These are phyloP conservation scores for Colletotrichum tanaceti DNA, from an alignment of 2,329 filamentous ascomycete species.

Conservation along the genomic window DNA sequence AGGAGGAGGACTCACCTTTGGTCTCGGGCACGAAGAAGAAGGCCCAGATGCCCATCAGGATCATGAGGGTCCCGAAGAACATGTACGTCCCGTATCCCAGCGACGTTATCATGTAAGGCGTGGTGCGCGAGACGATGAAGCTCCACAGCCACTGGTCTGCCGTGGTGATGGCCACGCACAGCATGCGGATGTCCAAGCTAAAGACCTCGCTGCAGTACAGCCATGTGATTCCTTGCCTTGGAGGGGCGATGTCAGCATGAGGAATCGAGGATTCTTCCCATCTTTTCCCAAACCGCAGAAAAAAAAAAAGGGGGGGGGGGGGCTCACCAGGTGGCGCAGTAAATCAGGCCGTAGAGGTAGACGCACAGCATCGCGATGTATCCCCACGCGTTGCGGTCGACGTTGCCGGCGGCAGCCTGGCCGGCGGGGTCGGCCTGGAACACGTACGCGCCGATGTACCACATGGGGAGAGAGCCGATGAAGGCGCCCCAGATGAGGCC, in stretches of 20 bases:
- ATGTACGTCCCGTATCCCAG: slow-evolving; percentile 53
- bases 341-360: slow-evolving; percentile 52
- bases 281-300: too few relatives aligned
- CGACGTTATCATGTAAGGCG: slow-evolving; percentile 54
- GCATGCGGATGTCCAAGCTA: slow-evolving; percentile 49
- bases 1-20: slow-evolving; percentile 6
- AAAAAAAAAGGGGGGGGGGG: too few relatives aligned
- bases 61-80: slow-evolving; percentile 6
- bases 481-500: slow-evolving; percentile 57
- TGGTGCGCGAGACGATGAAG: slow-evolving; percentile 52
- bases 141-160: slow-evolving; percentile 53
- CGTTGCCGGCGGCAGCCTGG: slow-evolving; percentile 58
- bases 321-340: slow-evolving; percentile 23
- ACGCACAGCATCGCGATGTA: slow-evolving; percentile 56
- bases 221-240: slow-evolving; percentile 56
- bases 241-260: too few relatives aligned
- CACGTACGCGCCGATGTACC: slow-evolving; percentile 54
- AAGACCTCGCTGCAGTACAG: slow-evolving; percentile 61
- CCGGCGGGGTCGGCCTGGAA: slow-evolving; percentile 48
- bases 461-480: slow-evolving; percentile 51
- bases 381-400: slow-evolving; percentile 53
- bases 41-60: slow-evolving; percentile 8
- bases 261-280: too few relatives aligned
- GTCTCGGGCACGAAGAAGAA: slow-evolving; percentile 11
- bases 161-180: slow-evolving; percentile 49